Conservation (phyloP, 179 eudicot genomes). For the Carnegiea gigantea region DNA sequence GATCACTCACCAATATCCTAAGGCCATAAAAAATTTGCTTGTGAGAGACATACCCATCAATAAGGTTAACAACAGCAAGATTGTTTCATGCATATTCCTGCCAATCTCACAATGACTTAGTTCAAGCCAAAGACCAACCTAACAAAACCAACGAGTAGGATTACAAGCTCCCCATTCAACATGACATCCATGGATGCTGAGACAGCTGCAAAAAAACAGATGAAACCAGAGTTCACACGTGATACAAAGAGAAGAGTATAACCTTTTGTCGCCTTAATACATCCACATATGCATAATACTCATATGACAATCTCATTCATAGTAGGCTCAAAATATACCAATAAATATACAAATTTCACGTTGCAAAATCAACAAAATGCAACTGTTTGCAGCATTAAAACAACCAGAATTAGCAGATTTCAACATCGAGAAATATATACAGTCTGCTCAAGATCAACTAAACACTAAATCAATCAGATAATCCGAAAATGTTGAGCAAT, state of each 20-base stretch:
- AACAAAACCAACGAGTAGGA: constrained; percentile 49
- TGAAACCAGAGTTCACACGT: neutral
- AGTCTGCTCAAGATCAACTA: neutral
- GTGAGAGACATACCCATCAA: neutral
- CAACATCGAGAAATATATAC: neutral
- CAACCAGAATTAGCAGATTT: no score
- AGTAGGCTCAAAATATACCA: no score
- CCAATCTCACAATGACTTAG: constrained; percentile 8
- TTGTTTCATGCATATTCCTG: neutral
- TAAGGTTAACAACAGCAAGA: neutral
- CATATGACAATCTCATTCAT: no score
- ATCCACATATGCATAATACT: neutral
- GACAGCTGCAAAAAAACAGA: constrained; percentile 42
- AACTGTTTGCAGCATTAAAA: no score
- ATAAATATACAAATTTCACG: no score
- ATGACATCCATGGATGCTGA: constrained; percentile 38
- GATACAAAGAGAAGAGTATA: neutral
- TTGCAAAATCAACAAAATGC: no score
- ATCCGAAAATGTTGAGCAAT: neutral
- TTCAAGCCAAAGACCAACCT: constrained; percentile 35
- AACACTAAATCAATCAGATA: neutral
- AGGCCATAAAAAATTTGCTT: constrained; percentile 23
- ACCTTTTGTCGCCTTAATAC: neutral
- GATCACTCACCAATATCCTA: constrained; percentile 63
- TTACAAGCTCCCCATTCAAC: constrained; percentile 43